Conservation (phyloP, 225 moss, liverwort and hornwort species). For the Sphagnum contortum region DNA sequence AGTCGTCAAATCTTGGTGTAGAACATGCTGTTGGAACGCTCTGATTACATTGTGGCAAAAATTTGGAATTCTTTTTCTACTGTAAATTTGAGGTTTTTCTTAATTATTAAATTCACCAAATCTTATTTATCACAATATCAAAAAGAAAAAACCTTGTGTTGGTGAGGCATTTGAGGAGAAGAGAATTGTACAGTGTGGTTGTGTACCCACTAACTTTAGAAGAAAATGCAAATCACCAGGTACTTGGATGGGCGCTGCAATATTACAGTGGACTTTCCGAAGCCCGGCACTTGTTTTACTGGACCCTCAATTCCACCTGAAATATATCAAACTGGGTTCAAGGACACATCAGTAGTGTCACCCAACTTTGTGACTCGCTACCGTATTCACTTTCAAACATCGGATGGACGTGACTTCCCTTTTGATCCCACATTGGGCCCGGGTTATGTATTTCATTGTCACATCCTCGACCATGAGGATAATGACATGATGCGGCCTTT, state of each 20-base stretch:
- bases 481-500: slow-evolving; percentile 9
- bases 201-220: too few species aligned
- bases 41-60: too few species aligned
- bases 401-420: not conserved
- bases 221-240: not conserved
- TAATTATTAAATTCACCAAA: too few species aligned
- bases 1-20: too few species aligned
- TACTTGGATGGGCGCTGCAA: not conserved
- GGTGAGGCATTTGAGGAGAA: too few species aligned
- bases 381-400: not conserved
- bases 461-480: slow-evolving; percentile 11
- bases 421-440: not conserved
- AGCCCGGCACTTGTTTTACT: slow-evolving; percentile 1
- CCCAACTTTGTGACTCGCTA: slow-evolving; percentile 4
- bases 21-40: too few species aligned
- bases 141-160: too few species aligned
- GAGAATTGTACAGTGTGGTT: too few species aligned
- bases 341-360: slow-evolving; percentile 5
- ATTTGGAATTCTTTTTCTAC: too few species aligned
- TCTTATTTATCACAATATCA: too few species aligned
- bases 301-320: not conserved
- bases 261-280: not conserved
- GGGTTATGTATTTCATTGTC: slow-evolving; percentile 3
- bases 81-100: too few species aligned
- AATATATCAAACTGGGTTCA: slow-evolving; percentile 3